Evolutionary conservation across 768 basidiomycete genomes (phyloP), one percentile per base, ranked within the genome.

Genomic region (Brasilioporus rufonigricans): DNA sequence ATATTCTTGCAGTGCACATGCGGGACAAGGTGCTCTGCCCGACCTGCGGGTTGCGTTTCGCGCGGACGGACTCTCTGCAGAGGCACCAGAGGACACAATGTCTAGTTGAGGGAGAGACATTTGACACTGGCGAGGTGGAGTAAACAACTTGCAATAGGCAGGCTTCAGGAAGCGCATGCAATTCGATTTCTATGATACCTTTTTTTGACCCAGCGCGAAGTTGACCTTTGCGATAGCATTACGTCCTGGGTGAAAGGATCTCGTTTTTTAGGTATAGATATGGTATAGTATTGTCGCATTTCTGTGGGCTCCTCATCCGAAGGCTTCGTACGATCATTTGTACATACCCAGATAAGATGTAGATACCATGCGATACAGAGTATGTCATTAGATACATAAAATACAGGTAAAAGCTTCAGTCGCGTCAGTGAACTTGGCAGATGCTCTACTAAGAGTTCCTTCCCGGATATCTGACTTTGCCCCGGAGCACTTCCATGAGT

Each of bases 401-500:
- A 44, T 44, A 23, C 10, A 9, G 11, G 16, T 39, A 14, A 26
- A 49, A 7, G 39, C 33, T 39, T 39, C 36, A 44, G 23, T 51
- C 32, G 26, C 18, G 18, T 31, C 5, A 31, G 13, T 32, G 21
- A 38, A 8, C 6, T 6, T 26, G n/a, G 14, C 23, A 8, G 9
- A 18, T 12, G 33, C 21, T 19, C 43, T 11, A 3, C 31, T 59
- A 61, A 13, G 43, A 49, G 6, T 53, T 62, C 40, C 57, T 61
- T 46, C 64, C 64, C 11, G 64, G 45, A 55, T 68, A 64, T 32
- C 40, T 65, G 27, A 61, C 45, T 44, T 50, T 65, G n/a, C 64
- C 71, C 58, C 59, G 64, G 2, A 72, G 56, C 26, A 65, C 62
- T 14, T 67, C 72, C 61, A 69, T 71, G 41, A 73, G 55, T 21